Percentiles rank a stretch among this genome's conserved stretches.
phyloP scores from a whole-genome alignment of 768 basidiomycete genomes.

The Saitozyma podzolica region DNA sequence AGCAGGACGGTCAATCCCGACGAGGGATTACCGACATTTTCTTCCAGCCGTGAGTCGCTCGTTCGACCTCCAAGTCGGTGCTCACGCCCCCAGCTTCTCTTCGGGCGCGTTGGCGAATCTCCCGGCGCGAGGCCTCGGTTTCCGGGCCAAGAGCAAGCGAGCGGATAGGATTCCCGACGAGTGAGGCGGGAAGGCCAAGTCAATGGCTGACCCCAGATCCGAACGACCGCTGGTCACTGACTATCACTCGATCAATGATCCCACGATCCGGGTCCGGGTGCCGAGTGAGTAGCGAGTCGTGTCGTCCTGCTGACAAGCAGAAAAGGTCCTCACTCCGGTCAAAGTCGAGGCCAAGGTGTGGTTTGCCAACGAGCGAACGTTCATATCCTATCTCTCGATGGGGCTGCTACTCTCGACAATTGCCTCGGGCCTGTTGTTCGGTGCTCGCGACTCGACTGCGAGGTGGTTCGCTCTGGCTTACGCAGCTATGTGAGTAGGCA shows the following conservation, averaged over 20 bases:
- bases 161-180: conserved; percentile 51
- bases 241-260: conserved; percentile 47
- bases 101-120: conserved; percentile 36
- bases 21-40: conserved; percentile 27
- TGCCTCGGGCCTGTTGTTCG: conserved; percentile 81
- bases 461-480: conserved; percentile 79
- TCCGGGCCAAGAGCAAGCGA: conserved; percentile 45
- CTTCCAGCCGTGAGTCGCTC: conserved; percentile 29
- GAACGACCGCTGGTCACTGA: conserved; percentile 17
- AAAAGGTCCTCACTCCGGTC: conserved; percentile 55
- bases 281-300: conserved; percentile 33
- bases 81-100: conserved; percentile 38
- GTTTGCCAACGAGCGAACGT: conserved; percentile 90
- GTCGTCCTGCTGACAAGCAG: conserved; percentile 23
- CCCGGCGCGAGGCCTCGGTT: conserved; percentile 27
- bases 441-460: conserved; percentile 66
- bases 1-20: no score
- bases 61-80: neutral
- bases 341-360: conserved; percentile 94
- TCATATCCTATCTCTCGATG: conserved; percentile 88
- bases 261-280: conserved; percentile 31
- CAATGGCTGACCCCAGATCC: neutral
- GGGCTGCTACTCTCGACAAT: conserved; percentile 80
- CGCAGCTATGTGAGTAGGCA: conserved; percentile 67
- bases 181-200: conserved; percentile 14